A percentile compares a stretch with the other conserved stretches of the same genome.
phyloP scores from a whole-genome alignment of 2,329 filamentous ascomycete species.

The Colletotrichum lentis region DNA sequence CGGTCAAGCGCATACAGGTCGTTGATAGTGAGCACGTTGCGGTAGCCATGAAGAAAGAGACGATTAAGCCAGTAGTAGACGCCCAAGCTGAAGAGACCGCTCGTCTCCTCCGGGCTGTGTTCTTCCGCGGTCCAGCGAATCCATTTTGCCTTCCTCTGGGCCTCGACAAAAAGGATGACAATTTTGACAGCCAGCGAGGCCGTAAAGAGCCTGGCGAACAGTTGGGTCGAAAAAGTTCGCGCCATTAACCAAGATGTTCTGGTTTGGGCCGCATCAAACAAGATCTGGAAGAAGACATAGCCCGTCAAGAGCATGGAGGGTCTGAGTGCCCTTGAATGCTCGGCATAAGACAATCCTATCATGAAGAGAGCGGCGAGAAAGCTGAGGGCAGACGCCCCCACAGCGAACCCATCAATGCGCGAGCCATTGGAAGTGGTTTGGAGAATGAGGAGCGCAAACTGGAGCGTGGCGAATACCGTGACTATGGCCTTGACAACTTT shows the following conservation, averaged over 20 bases:
- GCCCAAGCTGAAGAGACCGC: slow-evolving; percentile 45
- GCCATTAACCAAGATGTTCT: slow-evolving; percentile 54
- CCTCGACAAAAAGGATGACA: slow-evolving; percentile 50
- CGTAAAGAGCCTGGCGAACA: slow-evolving; percentile 48
- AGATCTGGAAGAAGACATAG: slow-evolving; percentile 53
- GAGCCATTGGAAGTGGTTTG: slow-evolving; percentile 39
- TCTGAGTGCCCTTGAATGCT: slow-evolving; percentile 46
- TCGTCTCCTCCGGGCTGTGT: slow-evolving; percentile 53
- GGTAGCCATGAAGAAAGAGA: slow-evolving; percentile 48
- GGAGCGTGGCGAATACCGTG: slow-evolving; percentile 43
- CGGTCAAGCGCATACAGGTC: slow-evolving; percentile 48
- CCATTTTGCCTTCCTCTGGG: slow-evolving; percentile 51
- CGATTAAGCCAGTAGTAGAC: slow-evolving; percentile 49
- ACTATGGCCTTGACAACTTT: slow-evolving; percentile 36
- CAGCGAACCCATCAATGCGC: slow-evolving; percentile 42
- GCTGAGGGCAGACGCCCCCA: slow-evolving; percentile 44
- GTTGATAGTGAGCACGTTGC: slow-evolving; percentile 44
- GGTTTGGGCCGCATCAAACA: slow-evolving; percentile 54
- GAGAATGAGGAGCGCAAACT: slow-evolving; percentile 47
- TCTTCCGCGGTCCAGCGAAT: slow-evolving; percentile 48
- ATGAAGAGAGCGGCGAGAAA: slow-evolving; percentile 45
- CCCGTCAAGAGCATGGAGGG: slow-evolving; percentile 54
- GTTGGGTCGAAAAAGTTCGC: slow-evolving; percentile 23
- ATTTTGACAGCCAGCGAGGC: slow-evolving; percentile 49
- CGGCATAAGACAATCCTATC: slow-evolving; percentile 44